These are phyloP conservation scores for Rosa lucieae DNA, from an alignment of 306 rosid genomes.

Conservation along the genomic window DNA sequence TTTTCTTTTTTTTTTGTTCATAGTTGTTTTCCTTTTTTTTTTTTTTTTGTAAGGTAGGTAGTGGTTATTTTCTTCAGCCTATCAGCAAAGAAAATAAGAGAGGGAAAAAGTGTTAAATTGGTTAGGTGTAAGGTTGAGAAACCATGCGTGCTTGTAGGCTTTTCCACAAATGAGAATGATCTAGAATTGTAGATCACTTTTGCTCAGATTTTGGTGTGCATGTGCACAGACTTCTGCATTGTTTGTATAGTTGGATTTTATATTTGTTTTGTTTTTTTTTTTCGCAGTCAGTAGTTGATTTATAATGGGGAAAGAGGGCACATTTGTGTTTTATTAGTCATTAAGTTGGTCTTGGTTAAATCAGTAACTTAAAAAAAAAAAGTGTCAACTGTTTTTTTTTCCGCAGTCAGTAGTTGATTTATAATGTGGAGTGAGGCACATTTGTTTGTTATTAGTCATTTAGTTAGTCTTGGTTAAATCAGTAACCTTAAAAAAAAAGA, in stretches of 20 bases:
- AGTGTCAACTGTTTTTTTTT: no score
- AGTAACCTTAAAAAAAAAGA: no score
- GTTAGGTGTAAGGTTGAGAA: not conserved
- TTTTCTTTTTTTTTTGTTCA: not conserved
- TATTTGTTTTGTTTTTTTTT: not conserved
- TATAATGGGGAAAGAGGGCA: no score
- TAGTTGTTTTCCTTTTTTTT: conserved; percentile 19
- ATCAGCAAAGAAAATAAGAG: not conserved
- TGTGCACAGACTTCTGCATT: not conserved
- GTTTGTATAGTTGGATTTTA: not conserved
- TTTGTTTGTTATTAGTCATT: no score
- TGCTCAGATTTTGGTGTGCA: not conserved
- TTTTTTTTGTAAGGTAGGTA: not conserved
- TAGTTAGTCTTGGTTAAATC: no score
- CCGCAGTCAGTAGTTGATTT: no score
- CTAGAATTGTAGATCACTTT: not conserved
- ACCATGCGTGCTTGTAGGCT: not conserved
- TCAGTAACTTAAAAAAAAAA: no score
- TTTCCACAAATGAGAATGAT: not conserved
- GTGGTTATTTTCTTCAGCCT: not conserved
- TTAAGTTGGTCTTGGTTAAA: no score
- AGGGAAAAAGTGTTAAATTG: not conserved
- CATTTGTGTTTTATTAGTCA: no score
- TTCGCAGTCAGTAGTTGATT: not conserved
- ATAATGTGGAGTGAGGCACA: no score